Evolutionary conservation across 2,329 filamentous ascomycete species (phyloP), one percentile per base, ranked within the genome.

Genomic region (Neopestalotiopsis sp.): DNA sequence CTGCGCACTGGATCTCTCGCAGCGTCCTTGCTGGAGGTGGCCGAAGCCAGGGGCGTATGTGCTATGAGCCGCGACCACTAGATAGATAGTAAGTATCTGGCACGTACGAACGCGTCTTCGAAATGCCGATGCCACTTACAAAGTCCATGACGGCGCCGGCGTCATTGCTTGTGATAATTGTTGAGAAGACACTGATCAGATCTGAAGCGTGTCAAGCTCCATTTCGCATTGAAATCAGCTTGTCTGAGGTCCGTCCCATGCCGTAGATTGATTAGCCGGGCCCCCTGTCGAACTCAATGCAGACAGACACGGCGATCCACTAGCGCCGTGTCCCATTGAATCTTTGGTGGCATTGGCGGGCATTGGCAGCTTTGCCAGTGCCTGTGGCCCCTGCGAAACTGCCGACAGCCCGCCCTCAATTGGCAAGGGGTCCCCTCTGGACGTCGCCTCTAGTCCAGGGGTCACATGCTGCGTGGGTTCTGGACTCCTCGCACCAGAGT

Each of bases 21-120:
- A 71, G 86, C 85, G 76, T 90, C 88, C 79, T 87, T 89, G 74
- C 85, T 85, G 74, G 87, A 84, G 77, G 79, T 82, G 73, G 84
- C 84, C 74, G 87, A 81, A 74, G 87, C 87, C 74, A 91, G 83
- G 77, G 88, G 84, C 72, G 86, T 87, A 74, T 86, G 87, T 78
- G 88, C 89, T 83, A 91, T 82, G 81, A 91, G 84, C 81, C 89
- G 88, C 82, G 89, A 89, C 89, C 89, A 92, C 89, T 91, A 74
- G 38, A 69, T 68, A 65, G 66, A 62, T n/a, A 56, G 56, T 74
- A 66, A 71, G 70, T 53, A 58, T 67, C 66, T 71, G 69, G 64
- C 70, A 71, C 64, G 42, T 9, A 14, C 20, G 59, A 20, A 20
- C 49, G 59, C 53, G 66, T 28, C 28, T 13, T 20, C 30, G 20